These are phyloP conservation scores for Crithidia acanthocephali DNA, from an alignment of 208 protist species.

Conservation along the genomic window DNA sequence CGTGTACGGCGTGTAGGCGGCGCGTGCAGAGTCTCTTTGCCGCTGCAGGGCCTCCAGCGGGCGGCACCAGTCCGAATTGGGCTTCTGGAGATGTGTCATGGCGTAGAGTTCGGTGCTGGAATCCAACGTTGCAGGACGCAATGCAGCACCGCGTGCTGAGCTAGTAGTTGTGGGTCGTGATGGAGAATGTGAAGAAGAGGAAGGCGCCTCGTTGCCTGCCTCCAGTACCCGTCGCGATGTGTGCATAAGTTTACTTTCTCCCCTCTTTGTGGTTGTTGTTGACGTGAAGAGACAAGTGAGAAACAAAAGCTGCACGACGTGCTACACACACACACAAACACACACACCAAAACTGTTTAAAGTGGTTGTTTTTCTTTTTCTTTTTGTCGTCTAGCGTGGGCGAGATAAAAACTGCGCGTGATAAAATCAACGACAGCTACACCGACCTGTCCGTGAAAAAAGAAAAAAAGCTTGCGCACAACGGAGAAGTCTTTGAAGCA, in stretches of 20 bases:
- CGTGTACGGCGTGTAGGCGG: slow-evolving; percentile 10
- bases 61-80: slow-evolving; percentile 2
- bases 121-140: not conserved
- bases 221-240: not conserved
- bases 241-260: not conserved
- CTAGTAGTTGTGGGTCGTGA: not conserved
- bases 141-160: not conserved
- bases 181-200: too few relatives aligned
- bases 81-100: not conserved
- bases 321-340: too few relatives aligned
- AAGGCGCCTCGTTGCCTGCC: not conserved
- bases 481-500: too few relatives aligned
- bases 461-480: too few relatives aligned
- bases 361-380: not conserved
- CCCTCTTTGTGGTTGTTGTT: too few relatives aligned
- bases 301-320: too few relatives aligned
- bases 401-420: too few relatives aligned
- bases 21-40: not conserved
- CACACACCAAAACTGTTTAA: too few relatives aligned
- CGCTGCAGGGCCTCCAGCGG: slow-evolving; percentile 8
- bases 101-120: not conserved
- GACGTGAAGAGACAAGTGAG: too few relatives aligned
- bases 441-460: not conserved
- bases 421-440: not conserved
- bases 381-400: too few relatives aligned